A percentile compares a stretch with the other conserved stretches of the same genome.
Evolutionary conservation across 352 stramenopile species (phyloP).

Genomic region (Blastocystis sp.): DNA sequence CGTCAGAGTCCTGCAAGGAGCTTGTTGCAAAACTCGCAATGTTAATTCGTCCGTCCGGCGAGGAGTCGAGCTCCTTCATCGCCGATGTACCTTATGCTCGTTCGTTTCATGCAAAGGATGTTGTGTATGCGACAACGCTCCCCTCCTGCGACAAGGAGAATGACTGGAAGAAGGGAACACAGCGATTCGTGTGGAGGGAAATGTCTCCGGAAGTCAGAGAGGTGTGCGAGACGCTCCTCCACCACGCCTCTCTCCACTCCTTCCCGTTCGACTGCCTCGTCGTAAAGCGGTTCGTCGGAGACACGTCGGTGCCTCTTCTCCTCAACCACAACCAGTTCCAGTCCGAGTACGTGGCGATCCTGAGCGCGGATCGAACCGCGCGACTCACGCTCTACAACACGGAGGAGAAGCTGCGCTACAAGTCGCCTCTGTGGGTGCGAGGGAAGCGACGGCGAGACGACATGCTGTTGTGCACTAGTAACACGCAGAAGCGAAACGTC

Average conservation of each 20-base stretch:
- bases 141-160: too few species aligned
- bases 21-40: background rate
- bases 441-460: background rate
- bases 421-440: background rate
- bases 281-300: background rate
- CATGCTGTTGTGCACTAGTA: background rate
- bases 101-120: background rate
- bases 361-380: background rate
- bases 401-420: background rate
- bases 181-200: slow-evolving; percentile 6
- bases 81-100: background rate
- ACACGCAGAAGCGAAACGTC: background rate
- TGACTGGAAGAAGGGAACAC: background rate
- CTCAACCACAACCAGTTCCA: slow-evolving; percentile 46
- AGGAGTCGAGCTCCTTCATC: background rate
- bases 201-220: background rate
- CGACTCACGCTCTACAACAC: slow-evolving; percentile 5
- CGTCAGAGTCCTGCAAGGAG: background rate
- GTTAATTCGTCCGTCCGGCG: background rate
- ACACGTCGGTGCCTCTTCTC: background rate
- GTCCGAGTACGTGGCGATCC: background rate
- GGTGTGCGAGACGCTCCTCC: background rate
- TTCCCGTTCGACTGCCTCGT: slow-evolving; percentile 5
- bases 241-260: background rate
- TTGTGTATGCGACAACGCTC: background rate